Evolutionary conservation across 1,284 basidiomycete species (phyloP), one percentile per base, ranked within the genome.

Genomic region (Xerocomus nothofagi): DNA sequence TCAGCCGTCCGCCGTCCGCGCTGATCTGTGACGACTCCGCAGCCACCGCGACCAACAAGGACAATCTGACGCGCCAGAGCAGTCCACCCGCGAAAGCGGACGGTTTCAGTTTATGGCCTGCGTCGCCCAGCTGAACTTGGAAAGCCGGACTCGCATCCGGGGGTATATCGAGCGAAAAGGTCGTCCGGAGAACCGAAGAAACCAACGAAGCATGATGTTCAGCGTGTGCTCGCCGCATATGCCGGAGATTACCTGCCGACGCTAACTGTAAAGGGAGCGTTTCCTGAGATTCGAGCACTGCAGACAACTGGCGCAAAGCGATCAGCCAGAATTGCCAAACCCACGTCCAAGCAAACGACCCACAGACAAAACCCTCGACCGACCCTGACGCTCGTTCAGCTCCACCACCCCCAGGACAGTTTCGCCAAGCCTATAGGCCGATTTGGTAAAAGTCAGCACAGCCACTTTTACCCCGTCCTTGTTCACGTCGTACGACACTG

Each of bases 401-500:
- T 91, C 86, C n/a, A 97, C 84, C 0, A 93, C 84, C 4, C 93
- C 93, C 30, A 86, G 71, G 24, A 96, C 83, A 0, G 91, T 93
- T 71, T 97, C 94, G 4, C 93, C 93, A 0, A 96, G 79, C 20
- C 94, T 73, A 68, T 91, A 96, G 2, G 88, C 88, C 33, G 86
- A 86, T 71, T 96, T 97, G 34, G 89, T 82, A 55, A 97, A 88
- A 0, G 93, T 95, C n/a, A 97, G 71, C 24, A 90, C 84, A 2
- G 93, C 93, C 45, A 96, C 91, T 37, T 85, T 82, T 43, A 88
- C 79, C 0, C 89, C 91, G 41, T 94, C 90, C 72, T 96, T 94
- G 62, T 85, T 88, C 52, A 97, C 92, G 70, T 97, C 93, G 70
- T 91, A 96, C 0, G 92, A 93, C 29, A 87, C 92, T 94, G 55